A percentile compares a stretch with the other conserved stretches of the same genome.
Evolutionary conservation across 805 yeast species (phyloP).

Genomic region (Cyberlindnera mrakii): DNA sequence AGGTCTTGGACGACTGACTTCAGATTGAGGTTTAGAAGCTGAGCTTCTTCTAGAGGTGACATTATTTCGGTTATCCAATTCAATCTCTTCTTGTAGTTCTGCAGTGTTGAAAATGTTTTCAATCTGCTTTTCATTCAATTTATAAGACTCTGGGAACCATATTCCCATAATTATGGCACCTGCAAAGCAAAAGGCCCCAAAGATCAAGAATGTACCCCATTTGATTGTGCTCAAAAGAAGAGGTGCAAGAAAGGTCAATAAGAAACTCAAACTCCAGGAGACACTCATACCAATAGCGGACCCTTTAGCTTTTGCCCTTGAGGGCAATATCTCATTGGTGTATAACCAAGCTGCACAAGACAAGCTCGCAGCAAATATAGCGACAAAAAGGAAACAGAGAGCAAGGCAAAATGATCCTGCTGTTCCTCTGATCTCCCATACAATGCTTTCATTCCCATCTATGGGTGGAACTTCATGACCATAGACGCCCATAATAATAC

Average conservation of each 20-base stretch:
- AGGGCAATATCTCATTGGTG: conserved; percentile 43
- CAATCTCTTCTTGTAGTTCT: not conserved
- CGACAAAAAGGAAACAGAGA: conserved; percentile 37
- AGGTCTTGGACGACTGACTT: not conserved
- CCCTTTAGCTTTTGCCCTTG: conserved; percentile 39
- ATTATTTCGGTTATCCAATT: not conserved
- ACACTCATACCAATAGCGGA: conserved; percentile 38
- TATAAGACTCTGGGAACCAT: conserved; percentile 41
- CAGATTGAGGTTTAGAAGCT: not conserved
- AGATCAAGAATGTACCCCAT: conserved; percentile 35
- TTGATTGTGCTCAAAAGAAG: conserved; percentile 28
- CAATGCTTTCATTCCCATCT: conserved; percentile 28
- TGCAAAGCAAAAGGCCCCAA: conserved; percentile 29
- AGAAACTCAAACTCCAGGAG: conserved; percentile 38
- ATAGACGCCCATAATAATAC: conserved; percentile 29
- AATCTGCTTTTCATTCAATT: conserved; percentile 22
- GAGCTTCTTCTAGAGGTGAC: not conserved
- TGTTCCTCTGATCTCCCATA: conserved; percentile 30
- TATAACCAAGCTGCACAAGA: conserved; percentile 45
- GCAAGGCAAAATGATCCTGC: conserved; percentile 41
- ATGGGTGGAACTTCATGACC: conserved; percentile 29
- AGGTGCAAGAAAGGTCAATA: conserved; percentile 36
- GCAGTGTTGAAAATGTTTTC: conserved; percentile 17
- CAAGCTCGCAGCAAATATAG: conserved; percentile 41
- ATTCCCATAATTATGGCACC: conserved; percentile 27